Base-by-base conservation (phyloP, 345 rosid species). In the Citropsis articulata region DNA sequence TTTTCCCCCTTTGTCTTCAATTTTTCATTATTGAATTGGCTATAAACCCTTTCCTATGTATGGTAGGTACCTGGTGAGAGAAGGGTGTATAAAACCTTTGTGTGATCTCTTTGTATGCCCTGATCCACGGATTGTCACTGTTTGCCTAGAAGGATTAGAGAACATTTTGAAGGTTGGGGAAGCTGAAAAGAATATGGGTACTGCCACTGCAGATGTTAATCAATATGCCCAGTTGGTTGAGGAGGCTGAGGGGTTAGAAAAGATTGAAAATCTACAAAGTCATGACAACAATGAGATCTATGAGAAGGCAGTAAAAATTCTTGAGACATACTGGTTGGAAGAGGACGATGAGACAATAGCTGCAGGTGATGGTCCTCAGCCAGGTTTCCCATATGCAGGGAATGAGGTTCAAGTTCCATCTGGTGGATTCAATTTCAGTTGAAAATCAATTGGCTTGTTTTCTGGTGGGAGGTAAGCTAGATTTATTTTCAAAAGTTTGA, bases 51-150 rank as follows among this genome's bases (percentile, higher is more conserved):
- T 57, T 33, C 10, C 71, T 72, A 57, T 45, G 63, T 35, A 27
- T 69, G 76, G 42, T 73, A 91, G 91, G 84, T 82, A 81, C 81
- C 78, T 93, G 81, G 97, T 90, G 59, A 80, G 84, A 73, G 93
- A 90, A 83, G 97, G 94, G 27, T 91, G 97, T 79, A 87, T 94
- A 87, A 90, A 90, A 83, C 97, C 97, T 31, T 78, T 93, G 53
- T 94, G 98, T 31, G 95, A 91, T 83, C 98, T 94, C 78, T 86
- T 94, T 61, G 80, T 84, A 62, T 91, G 94, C 88, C 95, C 97
- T 9, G 98, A 94, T 84, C 92, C 94, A 69, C 89, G 97, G 76
- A 94, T 90, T 76, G 89, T 93, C 60, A 89, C 88, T 1, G 95
- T 93, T 40, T 93, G 94, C 75, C 87, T 90, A 12, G 89, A 89